Evolutionary conservation across 139 green algal genomes (phyloP), one percentile per base, ranked within the genome.

Genomic region (Mesostigma viride): DNA sequence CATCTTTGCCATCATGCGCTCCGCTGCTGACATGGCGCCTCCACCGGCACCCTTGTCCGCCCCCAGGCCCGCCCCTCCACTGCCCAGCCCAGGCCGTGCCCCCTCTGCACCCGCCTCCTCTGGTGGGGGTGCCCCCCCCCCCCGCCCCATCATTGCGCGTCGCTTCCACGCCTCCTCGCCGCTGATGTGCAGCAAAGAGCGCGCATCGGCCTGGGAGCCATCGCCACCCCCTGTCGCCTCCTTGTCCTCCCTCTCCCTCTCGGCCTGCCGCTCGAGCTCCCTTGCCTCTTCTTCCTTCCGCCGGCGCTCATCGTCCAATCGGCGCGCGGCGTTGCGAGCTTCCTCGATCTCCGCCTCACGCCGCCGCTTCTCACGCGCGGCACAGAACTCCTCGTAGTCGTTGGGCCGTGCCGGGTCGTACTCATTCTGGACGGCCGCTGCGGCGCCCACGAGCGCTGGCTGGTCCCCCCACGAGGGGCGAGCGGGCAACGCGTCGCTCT

Each of bases 1-100:
- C 90, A 96, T 97, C 78, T 95, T 96, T 73, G 89, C 74, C 79
- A 97, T 87, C 82, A 97, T 86, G 34, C 82, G 84, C 81, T 95
- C 78, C 11, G 88, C 85, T 31, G 86, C 72, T 0, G 64, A 75
- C 84, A 91, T 72, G 28, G 83, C 24, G 32, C 66, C 35, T 20
- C 24, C 35, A 35, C 58, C 35, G n/a, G 34, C 31, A 31, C 65
- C n/a, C 6, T 44, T 30, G 24, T 35, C 67, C 22, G 22, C 61
- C 58, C 78, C 80, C 62, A 80, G 83, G 46, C 56, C n/a, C 32
- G 32, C 33, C n/a, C n/a, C n/a, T n/a, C n/a, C n/a, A n/a, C n/a
- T n/a, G n/a, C n/a, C n/a, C n/a, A n/a, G n/a, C n/a, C n/a, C n/a
- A n/a, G n/a, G n/a, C n/a, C n/a, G n/a, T n/a, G n/a, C n/a, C n/a